Evolutionary conservation across 306 rosid species (phyloP), one percentile per base, ranked within the genome.

Genomic region (Acacia crassicarpa): DNA sequence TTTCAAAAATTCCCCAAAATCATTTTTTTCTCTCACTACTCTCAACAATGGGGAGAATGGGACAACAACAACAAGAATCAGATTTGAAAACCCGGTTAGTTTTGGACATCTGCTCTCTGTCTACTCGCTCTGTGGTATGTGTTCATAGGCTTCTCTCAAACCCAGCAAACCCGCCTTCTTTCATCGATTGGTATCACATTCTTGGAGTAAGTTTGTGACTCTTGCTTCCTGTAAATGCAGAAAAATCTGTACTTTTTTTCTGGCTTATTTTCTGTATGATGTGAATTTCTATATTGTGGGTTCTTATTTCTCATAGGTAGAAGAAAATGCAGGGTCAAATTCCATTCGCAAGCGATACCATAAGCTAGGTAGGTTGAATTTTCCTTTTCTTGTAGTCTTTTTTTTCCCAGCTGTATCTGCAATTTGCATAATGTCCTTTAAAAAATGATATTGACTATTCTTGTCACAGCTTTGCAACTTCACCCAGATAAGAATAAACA

Each of bases 401-500:
- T 53, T 17, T 66, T 59, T 6, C 61, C 77, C 23, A 66, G 62
- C 40, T 16, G 72, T 41, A 51, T 51, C 11, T 79, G n/a, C 65
- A 73, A 46, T 78, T 54, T 67, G 56, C 56, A 43, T 30, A 68
- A n/a, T 84, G 16, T 49, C 25, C 48, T 16, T 84, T 15, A 78
- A 62, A 13, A 22, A 67, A 82, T 69, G 67, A 56, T 79, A 58
- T 51, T 25, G 45, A 66, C 32, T 59, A 72, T 69, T 78, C 66
- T 71, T 35, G 70, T 9, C 86, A 77, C 89, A 95, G 99, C 99
- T 40, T 86, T 95, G 81, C 92, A 91, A 75, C 96, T 95, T 85
- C 99, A 95, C 80, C 99, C 99, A 58, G 98, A 95, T 76, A 95
- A 95, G 90, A 95, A 95, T 84, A 80, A 88, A 43, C 97, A 95